Conservation (phyloP, 129 eudicot genomes). For the Lonicera japonica region DNA sequence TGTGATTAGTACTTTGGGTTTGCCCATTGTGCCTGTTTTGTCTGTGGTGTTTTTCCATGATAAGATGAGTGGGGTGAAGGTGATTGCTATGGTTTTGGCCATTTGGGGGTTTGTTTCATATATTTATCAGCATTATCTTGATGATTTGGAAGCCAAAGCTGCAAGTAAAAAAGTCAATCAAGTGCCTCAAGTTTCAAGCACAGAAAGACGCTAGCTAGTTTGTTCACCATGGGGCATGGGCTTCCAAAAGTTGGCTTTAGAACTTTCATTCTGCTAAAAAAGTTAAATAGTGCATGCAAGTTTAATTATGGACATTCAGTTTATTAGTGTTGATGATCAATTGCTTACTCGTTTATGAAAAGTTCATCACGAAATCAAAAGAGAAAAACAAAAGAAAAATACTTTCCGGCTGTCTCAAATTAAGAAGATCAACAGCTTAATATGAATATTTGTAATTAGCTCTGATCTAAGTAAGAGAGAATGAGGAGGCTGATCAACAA, state of each 20-base stretch:
- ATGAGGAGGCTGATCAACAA: no score
- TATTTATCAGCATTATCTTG: constrained; percentile 43
- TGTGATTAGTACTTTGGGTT: constrained; percentile 32
- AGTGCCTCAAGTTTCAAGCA: constrained; percentile 1
- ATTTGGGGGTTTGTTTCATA: constrained; percentile 46
- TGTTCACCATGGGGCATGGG: background rate
- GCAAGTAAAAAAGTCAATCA: background rate
- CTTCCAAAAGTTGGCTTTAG: background rate
- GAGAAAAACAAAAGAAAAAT: no score
- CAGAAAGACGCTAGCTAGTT: background rate
- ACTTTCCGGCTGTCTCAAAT: no score
- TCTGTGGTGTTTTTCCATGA: constrained; percentile 35
- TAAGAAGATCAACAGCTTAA: no score
- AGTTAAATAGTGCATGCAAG: background rate
- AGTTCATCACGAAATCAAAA: no score
- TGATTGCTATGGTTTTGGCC: constrained; percentile 35
- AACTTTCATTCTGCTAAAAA: background rate
- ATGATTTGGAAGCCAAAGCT: constrained; percentile 15
- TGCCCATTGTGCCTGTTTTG: constrained; percentile 30
- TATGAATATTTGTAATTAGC: no score
- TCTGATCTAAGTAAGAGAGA: no score
- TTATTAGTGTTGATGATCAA: no score
- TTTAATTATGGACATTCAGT: background rate
- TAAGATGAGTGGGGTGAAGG: constrained; percentile 37
- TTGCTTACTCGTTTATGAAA: no score